Percentiles rank a stretch among this genome's conserved stretches.
Conservation (phyloP, 2,329 filamentous ascomycete species). For the Achaetomium macrosporum region DNA sequence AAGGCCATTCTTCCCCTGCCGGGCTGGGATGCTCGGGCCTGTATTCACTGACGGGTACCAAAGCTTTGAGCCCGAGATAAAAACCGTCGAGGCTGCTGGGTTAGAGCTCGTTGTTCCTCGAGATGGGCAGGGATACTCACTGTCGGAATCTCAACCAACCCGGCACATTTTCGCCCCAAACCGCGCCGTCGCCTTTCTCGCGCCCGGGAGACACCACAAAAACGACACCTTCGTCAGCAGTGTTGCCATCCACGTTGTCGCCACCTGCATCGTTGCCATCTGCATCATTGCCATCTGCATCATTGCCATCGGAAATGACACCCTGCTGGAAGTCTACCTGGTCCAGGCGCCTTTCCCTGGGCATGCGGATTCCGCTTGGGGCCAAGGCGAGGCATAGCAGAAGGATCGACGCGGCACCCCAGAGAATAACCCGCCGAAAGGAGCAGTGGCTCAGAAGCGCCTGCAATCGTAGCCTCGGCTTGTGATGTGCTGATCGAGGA, state of each 20-base stretch:
- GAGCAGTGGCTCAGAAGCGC: slow-evolving; percentile 46
- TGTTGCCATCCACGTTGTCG: too few relatives aligned
- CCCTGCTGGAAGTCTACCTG: slow-evolving; percentile 19
- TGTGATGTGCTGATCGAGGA: slow-evolving; percentile 29
- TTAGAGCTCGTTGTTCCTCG: slow-evolving; percentile 9
- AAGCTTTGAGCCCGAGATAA: slow-evolving; percentile 67
- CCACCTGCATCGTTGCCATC: slow-evolving; percentile 1
- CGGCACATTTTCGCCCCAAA: slow-evolving; percentile 26
- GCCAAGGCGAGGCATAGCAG: slow-evolving; percentile 39
- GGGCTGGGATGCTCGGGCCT: slow-evolving; percentile 65
- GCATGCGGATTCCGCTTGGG: slow-evolving; percentile 27
- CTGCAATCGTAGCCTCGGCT: slow-evolving; percentile 38
- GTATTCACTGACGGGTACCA: slow-evolving; percentile 60
- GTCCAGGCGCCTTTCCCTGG: slow-evolving; percentile 22
- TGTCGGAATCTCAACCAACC: slow-evolving; percentile 38
- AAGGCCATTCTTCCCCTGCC: slow-evolving; percentile 31
- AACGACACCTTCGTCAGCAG: too few relatives aligned
- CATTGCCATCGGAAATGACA: not conserved
- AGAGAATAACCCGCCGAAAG: slow-evolving; percentile 48
- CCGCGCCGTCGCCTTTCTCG: not conserved
- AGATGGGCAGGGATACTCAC: slow-evolving; percentile 30
- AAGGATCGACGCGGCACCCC: slow-evolving; percentile 39
- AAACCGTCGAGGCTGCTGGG: slow-evolving; percentile 66
- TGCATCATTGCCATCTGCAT: not conserved
- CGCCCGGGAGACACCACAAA: too few relatives aligned